A percentile compares a stretch with the other conserved stretches of the same genome.
phyloP scores from a whole-genome alignment of 441 rosid genomes.

The Gossypium davidsonii region DNA sequence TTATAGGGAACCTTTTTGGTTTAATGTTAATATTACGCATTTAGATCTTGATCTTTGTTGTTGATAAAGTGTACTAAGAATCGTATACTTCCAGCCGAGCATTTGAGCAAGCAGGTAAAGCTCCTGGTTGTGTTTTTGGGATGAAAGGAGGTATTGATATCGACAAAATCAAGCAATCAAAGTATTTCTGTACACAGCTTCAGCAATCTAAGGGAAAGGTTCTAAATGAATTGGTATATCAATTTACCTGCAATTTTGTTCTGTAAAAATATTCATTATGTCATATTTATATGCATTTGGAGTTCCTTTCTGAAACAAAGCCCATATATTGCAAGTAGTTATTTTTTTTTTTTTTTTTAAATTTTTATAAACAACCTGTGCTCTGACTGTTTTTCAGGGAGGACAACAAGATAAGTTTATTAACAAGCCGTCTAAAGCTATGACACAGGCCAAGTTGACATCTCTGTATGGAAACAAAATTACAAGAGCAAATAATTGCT shows the following conservation, averaged over 20 bases:
- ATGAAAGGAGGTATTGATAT: slow-evolving; percentile 40
- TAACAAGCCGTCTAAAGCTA: slow-evolving; percentile 40
- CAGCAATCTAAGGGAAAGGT: slow-evolving; percentile 39
- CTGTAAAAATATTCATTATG: background rate
- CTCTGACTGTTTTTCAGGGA: slow-evolving; percentile 41
- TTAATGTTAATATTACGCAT: background rate
- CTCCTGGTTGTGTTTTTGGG: slow-evolving; percentile 46
- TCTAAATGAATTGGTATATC: slow-evolving; percentile 37
- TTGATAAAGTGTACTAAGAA: slow-evolving; percentile 11
- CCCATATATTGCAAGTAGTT: background rate
- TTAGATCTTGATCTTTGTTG: background rate
- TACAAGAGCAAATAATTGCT: slow-evolving; percentile 28
- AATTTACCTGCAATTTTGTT: background rate
- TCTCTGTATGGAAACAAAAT: slow-evolving; percentile 70
- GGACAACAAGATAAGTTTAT: slow-evolving; percentile 32
- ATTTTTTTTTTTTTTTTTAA: background rate
- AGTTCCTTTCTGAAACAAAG: slow-evolving; percentile 1
- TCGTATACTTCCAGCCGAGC: slow-evolving; percentile 43
- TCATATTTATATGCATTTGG: background rate
- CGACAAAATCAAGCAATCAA: slow-evolving; percentile 70
- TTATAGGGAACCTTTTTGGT: background rate
- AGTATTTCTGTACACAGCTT: slow-evolving; percentile 41
- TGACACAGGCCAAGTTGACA: slow-evolving; percentile 53
- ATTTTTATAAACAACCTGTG: background rate
- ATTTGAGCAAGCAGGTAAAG: slow-evolving; percentile 63